Evolutionary conservation across 257 asterid species (phyloP).

Genomic region (Nicotiana noctiflora): DNA sequence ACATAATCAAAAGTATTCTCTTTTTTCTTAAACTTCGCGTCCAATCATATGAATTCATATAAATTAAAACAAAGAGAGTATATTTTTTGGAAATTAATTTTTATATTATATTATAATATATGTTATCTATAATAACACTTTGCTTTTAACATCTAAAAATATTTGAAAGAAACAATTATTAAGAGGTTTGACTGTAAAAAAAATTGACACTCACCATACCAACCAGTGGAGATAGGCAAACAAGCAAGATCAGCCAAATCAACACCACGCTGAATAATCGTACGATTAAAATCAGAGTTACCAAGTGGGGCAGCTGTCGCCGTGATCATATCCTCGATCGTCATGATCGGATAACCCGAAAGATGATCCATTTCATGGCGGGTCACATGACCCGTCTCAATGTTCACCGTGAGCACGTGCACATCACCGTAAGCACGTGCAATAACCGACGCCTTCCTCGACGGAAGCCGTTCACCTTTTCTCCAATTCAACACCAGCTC

Average conservation of each 20-base stretch:
- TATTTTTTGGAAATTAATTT: too few relatives aligned
- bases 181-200: too few relatives aligned
- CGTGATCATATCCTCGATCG: conserved; percentile 77
- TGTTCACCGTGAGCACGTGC: conserved; percentile 53
- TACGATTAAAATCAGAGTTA: conserved; percentile 68
- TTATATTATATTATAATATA: too few relatives aligned
- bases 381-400: conserved; percentile 39
- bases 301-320: conserved; percentile 71
- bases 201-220: conserved; percentile 56
- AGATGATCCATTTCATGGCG: conserved; percentile 30
- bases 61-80: too few relatives aligned
- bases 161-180: too few relatives aligned
- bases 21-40: too few relatives aligned
- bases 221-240: conserved; percentile 74
- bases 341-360: conserved; percentile 82
- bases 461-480: conserved; percentile 52
- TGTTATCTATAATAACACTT: too few relatives aligned
- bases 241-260: conserved; percentile 75
- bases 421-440: conserved; percentile 56
- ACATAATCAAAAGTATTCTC: too few relatives aligned
- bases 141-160: too few relatives aligned
- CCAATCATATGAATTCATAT: too few relatives aligned
- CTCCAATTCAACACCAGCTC: conserved; percentile 48
- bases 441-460: conserved; percentile 67
- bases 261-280: conserved; percentile 74